Percentiles rank a stretch among this genome's conserved stretches.
Evolutionary conservation across 257 asterid genomes (phyloP).

Genomic region (Solanum okadae): DNA sequence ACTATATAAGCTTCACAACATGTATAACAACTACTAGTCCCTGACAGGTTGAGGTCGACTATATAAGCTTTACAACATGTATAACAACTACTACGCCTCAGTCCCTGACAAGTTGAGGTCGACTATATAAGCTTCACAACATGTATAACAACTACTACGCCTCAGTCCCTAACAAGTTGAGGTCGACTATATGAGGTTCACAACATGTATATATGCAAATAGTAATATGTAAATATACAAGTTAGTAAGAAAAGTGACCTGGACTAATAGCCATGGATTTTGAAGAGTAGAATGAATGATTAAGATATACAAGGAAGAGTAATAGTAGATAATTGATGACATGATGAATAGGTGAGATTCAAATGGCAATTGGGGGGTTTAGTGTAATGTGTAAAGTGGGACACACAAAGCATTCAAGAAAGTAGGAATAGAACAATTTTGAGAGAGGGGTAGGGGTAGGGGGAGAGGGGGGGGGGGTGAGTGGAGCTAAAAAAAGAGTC

Average conservation of each 20-base stretch:
- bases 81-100: neutral
- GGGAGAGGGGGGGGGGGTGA: neutral
- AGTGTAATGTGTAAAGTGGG: slow-evolving; percentile 16
- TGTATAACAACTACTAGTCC: neutral
- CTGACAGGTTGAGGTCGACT: neutral
- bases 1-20: neutral
- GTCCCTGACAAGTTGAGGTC: neutral
- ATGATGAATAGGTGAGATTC: slow-evolving; percentile 15
- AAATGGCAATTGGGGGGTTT: slow-evolving; percentile 11
- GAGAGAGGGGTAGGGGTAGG: neutral
- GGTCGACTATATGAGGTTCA: neutral
- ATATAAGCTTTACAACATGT: neutral
- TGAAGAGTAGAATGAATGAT: slow-evolving; percentile 11
- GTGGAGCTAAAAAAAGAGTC: slow-evolving; percentile 34
- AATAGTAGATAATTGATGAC: slow-evolving; percentile 12
- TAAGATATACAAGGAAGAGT: slow-evolving; percentile 14
- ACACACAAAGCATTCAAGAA: slow-evolving; percentile 35
- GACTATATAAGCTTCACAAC: neutral
- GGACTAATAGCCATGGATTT: slow-evolving; percentile 14
- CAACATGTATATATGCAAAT: neutral
- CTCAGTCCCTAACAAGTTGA: neutral
- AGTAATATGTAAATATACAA: neutral
- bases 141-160: neutral
- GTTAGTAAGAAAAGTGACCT: slow-evolving; percentile 25
- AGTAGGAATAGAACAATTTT: slow-evolving; percentile 7